phyloP scores from a whole-genome alignment of 2,329 filamentous ascomycete species.

The Epichloe scottii region DNA sequence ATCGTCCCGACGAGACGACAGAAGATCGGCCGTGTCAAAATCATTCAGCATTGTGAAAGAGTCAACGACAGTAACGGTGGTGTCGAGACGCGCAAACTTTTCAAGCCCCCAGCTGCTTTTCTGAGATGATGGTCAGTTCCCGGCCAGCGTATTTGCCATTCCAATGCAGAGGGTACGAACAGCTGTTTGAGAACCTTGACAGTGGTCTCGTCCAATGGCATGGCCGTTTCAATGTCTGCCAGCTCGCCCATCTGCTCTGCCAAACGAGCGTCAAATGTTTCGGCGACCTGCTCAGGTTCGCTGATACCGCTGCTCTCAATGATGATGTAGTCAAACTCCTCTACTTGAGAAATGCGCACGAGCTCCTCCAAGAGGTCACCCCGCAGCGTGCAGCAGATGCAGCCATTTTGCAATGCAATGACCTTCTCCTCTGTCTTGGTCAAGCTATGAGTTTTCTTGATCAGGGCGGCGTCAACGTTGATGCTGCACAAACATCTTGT shows the following conservation, averaged over 20 bases:
- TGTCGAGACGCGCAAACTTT: slow-evolving; percentile 54
- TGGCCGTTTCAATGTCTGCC: slow-evolving; percentile 16
- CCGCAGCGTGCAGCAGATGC: slow-evolving; percentile 64
- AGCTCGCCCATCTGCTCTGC: slow-evolving; percentile 32
- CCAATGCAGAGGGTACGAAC: slow-evolving; percentile 11
- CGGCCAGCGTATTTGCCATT: not conserved
- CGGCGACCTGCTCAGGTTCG: slow-evolving; percentile 61
- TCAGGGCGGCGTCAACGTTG: slow-evolving; percentile 52
- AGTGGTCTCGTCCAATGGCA: slow-evolving; percentile 23
- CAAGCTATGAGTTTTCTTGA: slow-evolving; percentile 42
- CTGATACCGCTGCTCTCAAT: slow-evolving; percentile 63
- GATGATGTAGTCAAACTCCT: slow-evolving; percentile 57
- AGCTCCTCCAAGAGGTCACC: slow-evolving; percentile 61
- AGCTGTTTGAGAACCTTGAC: slow-evolving; percentile 23
- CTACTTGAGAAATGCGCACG: slow-evolving; percentile 46
- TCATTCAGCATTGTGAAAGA: slow-evolving; percentile 61
- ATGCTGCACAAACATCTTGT: slow-evolving; percentile 24
- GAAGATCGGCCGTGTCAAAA: slow-evolving; percentile 56
- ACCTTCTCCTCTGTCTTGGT: slow-evolving; percentile 51
- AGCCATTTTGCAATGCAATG: slow-evolving; percentile 58
- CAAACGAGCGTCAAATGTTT: slow-evolving; percentile 53
- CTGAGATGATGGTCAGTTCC: slow-evolving; percentile 11
- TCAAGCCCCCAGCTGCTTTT: slow-evolving; percentile 50
- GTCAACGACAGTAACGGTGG: slow-evolving; percentile 60
- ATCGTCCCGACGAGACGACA: slow-evolving; percentile 51